Conservation (phyloP, 2,329 filamentous ascomycete genomes). For the Xylariaceae sp. region DNA sequence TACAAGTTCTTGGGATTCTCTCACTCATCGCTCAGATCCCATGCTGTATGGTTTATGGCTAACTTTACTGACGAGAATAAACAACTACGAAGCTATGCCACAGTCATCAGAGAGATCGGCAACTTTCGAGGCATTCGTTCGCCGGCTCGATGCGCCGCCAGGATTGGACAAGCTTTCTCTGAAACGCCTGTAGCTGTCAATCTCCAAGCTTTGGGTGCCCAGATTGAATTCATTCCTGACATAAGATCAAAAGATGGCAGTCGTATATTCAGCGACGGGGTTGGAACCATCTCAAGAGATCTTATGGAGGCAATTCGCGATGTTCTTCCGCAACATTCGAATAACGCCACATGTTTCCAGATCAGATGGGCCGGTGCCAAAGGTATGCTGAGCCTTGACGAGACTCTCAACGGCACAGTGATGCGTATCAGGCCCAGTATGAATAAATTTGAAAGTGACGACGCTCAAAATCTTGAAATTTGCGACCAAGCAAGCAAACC, state of each 20-base stretch:
- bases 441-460: conserved; percentile 66
- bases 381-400: conserved; percentile 69
- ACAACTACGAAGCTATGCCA: conserved; percentile 34
- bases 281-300: conserved; percentile 65
- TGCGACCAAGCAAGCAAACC: conserved; percentile 66
- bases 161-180: conserved; percentile 66
- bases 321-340: conserved; percentile 43
- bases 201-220: conserved; percentile 38
- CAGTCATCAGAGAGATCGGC: conserved; percentile 47
- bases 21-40: conserved; percentile 69
- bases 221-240: conserved; percentile 40
- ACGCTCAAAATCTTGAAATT: conserved; percentile 60
- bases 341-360: conserved; percentile 64
- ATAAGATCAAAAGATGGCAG: conserved; percentile 45
- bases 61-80: conserved; percentile 38
- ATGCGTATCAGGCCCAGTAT: conserved; percentile 69
- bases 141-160: conserved; percentile 54
- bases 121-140: conserved; percentile 48
- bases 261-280: conserved; percentile 73
- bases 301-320: conserved; percentile 60
- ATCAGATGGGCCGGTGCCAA: conserved; percentile 73
- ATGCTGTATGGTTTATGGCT: conserved; percentile 63
- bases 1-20: conserved; percentile 74
- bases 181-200: conserved; percentile 65
- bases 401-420: conserved; percentile 50